These are phyloP conservation scores for Massarina eburnea DNA, from an alignment of 2,329 filamentous ascomycete species.

Conservation along the genomic window DNA sequence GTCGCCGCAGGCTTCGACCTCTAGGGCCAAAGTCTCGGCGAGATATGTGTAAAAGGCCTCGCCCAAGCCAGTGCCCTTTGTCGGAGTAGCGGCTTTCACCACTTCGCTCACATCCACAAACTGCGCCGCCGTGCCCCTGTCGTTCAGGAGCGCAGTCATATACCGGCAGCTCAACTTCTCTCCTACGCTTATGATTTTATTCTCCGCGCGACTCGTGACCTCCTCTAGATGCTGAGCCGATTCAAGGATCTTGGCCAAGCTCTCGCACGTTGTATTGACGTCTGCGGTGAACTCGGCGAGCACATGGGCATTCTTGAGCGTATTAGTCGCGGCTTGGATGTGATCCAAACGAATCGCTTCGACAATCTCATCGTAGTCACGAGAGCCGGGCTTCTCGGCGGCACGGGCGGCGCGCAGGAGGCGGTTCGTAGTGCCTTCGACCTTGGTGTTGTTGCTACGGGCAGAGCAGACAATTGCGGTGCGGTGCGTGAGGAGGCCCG, in stretches of 20 bases:
- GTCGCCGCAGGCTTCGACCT: slow-evolving; percentile 47
- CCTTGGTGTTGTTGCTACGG: slow-evolving; percentile 89
- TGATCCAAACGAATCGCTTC: slow-evolving; percentile 83
- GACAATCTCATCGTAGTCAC: slow-evolving; percentile 72
- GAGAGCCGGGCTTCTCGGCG: slow-evolving; percentile 45
- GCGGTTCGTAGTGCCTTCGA: slow-evolving; percentile 88
- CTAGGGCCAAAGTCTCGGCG: slow-evolving; percentile 44
- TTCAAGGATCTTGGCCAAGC: slow-evolving; percentile 73
- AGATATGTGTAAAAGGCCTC: slow-evolving; percentile 52
- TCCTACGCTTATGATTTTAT: slow-evolving; percentile 87
- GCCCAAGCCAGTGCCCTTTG: slow-evolving; percentile 41
- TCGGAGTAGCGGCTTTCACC: slow-evolving; percentile 65
- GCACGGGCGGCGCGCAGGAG: slow-evolving; percentile 52
- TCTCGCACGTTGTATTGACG: slow-evolving; percentile 77
- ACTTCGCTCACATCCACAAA: slow-evolving; percentile 88
- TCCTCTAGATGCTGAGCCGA: slow-evolving; percentile 61
- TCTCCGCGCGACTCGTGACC: slow-evolving; percentile 54
- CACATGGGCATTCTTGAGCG: slow-evolving; percentile 43
- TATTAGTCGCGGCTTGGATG: slow-evolving; percentile 65
- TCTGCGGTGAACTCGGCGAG: slow-evolving; percentile 61
- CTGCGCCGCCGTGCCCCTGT: slow-evolving; percentile 78
- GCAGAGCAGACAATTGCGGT: slow-evolving; percentile 96
- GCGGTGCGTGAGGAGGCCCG: slow-evolving; percentile 64
- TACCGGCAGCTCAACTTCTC: slow-evolving; percentile 95
- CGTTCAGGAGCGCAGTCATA: slow-evolving; percentile 81